Base-by-base conservation (phyloP, 805 yeast species). In the Kazachstania psychrophila region DNA sequence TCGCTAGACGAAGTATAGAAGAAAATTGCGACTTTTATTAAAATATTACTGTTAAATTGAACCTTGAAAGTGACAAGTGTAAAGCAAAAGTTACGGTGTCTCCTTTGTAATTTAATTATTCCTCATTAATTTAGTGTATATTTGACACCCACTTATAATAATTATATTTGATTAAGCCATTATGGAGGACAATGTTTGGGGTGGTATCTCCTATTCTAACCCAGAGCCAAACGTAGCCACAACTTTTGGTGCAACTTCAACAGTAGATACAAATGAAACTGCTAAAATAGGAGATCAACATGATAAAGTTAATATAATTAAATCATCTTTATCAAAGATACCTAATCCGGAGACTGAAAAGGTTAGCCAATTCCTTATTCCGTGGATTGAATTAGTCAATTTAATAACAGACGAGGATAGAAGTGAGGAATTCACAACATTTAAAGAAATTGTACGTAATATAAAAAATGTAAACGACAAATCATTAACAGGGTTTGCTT, bases 401-500 rank as follows among this genome's bases (percentile, higher is more conserved):
- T 37, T 55, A 24, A 44, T 52, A 15, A 40, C 50, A 2, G 54
- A 51, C 24, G 48, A 39, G 9, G 45, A 41, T 16, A 37, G 51
- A n/a, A 45, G 34, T 14, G 52, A 43, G 14, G 51, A 49, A 30
- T 46, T 49, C 31, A 45, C 41, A 11, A 38, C 51, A 3, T 51
- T 53, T 31, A 37, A 33, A 24, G 34, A 39, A n/a, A 36, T 49
- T 9, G 32, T 52, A 17, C 29, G 31, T 7, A 30, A 42, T 14
- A 38, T 44, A 2, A 31, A 34, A 7, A 39, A 50, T 33, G 45
- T 50, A 2, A 53, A 55, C 34, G 52, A 48, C 31, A 40, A 35
- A 20, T 28, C 44, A 27, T 44, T 52, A 6, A 64, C 67, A 20
- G 75, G 75, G 0, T 45, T 70, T 1, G 64, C 69, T 1, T 69